These are phyloP conservation scores for Calocera cornea DNA, from an alignment of 768 basidiomycete species.

Conservation along the genomic window DNA sequence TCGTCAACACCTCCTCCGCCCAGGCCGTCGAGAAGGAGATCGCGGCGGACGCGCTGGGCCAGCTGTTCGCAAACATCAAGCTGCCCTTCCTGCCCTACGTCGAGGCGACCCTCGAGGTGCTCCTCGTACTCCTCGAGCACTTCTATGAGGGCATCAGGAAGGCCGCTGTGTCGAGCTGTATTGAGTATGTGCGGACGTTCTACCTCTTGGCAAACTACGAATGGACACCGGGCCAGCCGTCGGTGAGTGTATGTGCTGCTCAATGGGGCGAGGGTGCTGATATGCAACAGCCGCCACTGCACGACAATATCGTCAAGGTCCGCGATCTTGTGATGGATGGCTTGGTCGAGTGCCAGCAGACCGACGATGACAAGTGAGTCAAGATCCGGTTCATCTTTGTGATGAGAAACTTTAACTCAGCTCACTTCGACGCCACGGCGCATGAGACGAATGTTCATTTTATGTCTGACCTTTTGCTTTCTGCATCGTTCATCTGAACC, in stretches of 20 bases:
- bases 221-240: constrained; percentile 62
- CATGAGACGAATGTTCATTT: constrained; percentile 39
- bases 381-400: constrained; percentile 12
- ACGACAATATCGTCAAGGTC: constrained; percentile 61
- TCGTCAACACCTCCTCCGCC: constrained; percentile 86
- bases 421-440: constrained; percentile 59
- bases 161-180: constrained; percentile 72
- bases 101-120: constrained; percentile 64
- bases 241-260: constrained; percentile 33
- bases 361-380: constrained; percentile 93
- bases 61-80: constrained; percentile 70
- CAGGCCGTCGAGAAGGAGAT: constrained; percentile 99
- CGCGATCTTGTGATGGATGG: constrained; percentile 58
- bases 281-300: constrained; percentile 37
- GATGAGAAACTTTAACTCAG: constrained; percentile 55
- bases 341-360: constrained; percentile 77
- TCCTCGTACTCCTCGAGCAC: constrained; percentile 68
- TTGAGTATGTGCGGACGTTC: constrained; percentile 81
- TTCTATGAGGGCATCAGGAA: constrained; percentile 98
- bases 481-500: constrained; percentile 6
- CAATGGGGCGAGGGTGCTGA: constrained; percentile 8
- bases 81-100: constrained; percentile 82
- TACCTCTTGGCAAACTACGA: constrained; percentile 74
- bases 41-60: constrained; percentile 89
- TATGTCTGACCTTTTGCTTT: constrained; percentile 10